phyloP scores from a whole-genome alignment of 2,329 filamentous ascomycete genomes.

The Ophiosphaerella korrae region DNA sequence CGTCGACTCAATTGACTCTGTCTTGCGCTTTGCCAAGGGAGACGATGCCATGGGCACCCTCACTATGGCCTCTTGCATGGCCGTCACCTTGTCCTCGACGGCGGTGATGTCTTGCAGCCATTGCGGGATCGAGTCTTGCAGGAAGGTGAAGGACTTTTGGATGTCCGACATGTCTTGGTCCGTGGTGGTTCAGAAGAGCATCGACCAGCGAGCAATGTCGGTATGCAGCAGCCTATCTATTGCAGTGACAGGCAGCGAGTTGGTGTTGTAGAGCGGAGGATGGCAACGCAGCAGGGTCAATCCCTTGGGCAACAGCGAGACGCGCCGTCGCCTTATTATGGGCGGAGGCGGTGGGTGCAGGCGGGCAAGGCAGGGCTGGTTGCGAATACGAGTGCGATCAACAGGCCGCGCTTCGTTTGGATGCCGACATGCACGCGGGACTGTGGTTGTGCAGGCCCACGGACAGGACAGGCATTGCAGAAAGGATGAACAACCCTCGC shows the following conservation, averaged over 20 bases:
- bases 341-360: conserved; percentile 12
- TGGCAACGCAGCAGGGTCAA: background rate
- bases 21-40: conserved; percentile 35
- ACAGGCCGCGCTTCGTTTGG: conserved; percentile 29
- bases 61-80: conserved; percentile 41
- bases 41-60: conserved; percentile 34
- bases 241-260: background rate
- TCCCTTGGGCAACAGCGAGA: background rate
- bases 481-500: background rate
- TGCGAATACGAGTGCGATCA: conserved; percentile 33
- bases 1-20: conserved; percentile 47
- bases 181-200: conserved; percentile 5
- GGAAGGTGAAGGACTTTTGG: conserved; percentile 44
- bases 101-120: conserved; percentile 43
- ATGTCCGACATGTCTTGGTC: conserved; percentile 43
- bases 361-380: conserved; percentile 29
- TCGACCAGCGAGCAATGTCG: conserved; percentile 20
- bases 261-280: conserved; percentile 3
- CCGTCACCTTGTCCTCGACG: conserved; percentile 39
- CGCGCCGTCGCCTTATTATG: conserved; percentile 31
- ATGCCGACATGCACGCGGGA: conserved; percentile 29
- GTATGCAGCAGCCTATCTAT: background rate
- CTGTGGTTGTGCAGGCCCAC: conserved; percentile 29
- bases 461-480: conserved; percentile 28
- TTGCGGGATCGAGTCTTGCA: conserved; percentile 46